Base-by-base conservation (phyloP, 2,329 filamentous ascomycete genomes). In the Aspergillus caelatus region DNA sequence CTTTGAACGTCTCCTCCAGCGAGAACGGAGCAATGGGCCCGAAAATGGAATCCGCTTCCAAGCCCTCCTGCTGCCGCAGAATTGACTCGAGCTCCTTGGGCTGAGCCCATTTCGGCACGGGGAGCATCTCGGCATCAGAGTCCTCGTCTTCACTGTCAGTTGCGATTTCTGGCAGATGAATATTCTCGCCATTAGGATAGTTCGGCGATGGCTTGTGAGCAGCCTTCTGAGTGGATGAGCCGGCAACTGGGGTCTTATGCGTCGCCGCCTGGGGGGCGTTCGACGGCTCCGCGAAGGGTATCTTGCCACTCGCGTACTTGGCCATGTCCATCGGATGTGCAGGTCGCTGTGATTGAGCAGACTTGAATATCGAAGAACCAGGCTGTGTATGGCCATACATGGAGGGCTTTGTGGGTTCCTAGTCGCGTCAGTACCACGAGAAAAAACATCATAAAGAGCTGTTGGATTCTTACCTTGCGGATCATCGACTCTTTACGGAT, bases 1-100 rank as follows among this genome's bases (percentile, higher is more conserved):
- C 92, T 78, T 86, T 91, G 80, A 99, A 99, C 36, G 97, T 93
- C 75, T 98, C 94, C 73, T 99, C 96, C 90, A 99, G 95, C 73
- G 93, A 92, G 68, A 99, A 84, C 14, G 93, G 92, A 12, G 87
- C 89, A 28, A 96, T 93, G 0, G 92, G 91, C 0, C 95, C 95
- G 74, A 99, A 99, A 59, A 99, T 91, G 0, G 93, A 92, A 72
- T 99, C 93, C 69, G 95, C 75, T 59, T 78, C 78, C 67, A 76
- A 85, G 11, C 88, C 87, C 77, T 99, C 94, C 76, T 99, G 96
- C 57, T 88, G 84, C 63, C 90, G 86, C 30, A 99, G 86, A 61
- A 92, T 86, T 59, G 87, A 84, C 21, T 90, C 88, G 53, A 99
- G 86, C 67, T 92, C 90, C 12, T 94, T 94, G 3, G 92, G 92